These are phyloP conservation scores for Monascus purpureus DNA, from an alignment of 495 filamentous ascomycete genomes.

Conservation along the genomic window DNA sequence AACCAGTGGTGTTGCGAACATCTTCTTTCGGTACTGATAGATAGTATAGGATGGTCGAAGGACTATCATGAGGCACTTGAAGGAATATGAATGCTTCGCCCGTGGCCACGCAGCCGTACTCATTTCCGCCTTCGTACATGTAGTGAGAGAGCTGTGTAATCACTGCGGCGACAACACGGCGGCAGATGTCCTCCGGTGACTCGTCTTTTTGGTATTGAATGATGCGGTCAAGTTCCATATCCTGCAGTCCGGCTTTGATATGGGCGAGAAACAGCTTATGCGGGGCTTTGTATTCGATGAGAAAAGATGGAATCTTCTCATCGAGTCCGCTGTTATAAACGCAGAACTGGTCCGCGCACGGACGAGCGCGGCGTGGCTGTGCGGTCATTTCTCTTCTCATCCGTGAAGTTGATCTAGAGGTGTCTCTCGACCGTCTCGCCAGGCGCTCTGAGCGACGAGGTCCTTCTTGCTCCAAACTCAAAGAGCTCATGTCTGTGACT, in stretches of 20 bases:
- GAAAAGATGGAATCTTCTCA: conserved; percentile 12
- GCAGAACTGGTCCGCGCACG: conserved; percentile 28
- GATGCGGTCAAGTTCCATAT: conserved; percentile 11
- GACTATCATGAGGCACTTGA: conserved; percentile 22
- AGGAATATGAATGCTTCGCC: conserved; percentile 32
- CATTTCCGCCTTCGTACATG: conserved; percentile 23
- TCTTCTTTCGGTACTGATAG: conserved; percentile 26
- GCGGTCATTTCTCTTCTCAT: background rate
- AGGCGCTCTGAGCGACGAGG: too few relatives aligned
- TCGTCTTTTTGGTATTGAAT: conserved; percentile 5
- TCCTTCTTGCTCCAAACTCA: too few relatives aligned
- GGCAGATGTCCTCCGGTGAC: conserved; percentile 3
- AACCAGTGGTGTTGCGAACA: too few relatives aligned
- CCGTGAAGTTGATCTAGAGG: too few relatives aligned
- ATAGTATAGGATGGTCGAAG: conserved; percentile 21
- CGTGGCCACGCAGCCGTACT: conserved; percentile 29
- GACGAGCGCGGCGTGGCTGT: conserved; percentile 1
- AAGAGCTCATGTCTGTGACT: too few relatives aligned
- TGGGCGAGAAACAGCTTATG: conserved; percentile 20
- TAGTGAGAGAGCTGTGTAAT: conserved; percentile 31
- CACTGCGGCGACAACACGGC: conserved; percentile 12
- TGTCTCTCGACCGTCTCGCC: too few relatives aligned
- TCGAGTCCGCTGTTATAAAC: conserved; percentile 20
- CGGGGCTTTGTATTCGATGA: conserved; percentile 32
- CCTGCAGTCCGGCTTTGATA: conserved; percentile 9